phyloP scores from a whole-genome alignment of 2,329 filamentous ascomycete genomes.

The Cladosporium sp. region DNA sequence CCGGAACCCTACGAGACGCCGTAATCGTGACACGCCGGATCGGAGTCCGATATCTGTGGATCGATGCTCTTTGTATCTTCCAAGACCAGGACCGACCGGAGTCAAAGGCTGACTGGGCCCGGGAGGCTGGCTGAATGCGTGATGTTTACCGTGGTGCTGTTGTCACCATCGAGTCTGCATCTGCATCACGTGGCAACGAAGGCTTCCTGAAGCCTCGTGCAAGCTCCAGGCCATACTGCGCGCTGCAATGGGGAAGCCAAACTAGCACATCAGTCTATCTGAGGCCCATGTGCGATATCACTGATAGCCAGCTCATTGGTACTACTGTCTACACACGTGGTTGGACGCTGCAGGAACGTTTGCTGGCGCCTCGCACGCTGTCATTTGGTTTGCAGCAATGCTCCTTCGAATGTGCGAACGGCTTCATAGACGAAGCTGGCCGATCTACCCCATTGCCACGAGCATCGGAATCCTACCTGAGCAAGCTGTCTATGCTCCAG shows the following conservation, averaged over 20 bases:
- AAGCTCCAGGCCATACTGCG: background rate
- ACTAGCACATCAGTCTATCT: background rate
- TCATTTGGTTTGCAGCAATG: conserved; percentile 23
- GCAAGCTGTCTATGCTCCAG: background rate
- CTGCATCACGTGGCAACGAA: conserved; percentile 12
- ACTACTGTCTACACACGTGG: conserved; percentile 21
- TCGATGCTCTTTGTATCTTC: conserved; percentile 23
- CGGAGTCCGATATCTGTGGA: conserved; percentile 25
- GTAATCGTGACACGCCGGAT: conserved; percentile 17
- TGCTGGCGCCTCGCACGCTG: conserved; percentile 23
- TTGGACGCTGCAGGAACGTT: conserved; percentile 24
- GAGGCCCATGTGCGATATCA: conserved; percentile 4
- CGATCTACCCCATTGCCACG: background rate
- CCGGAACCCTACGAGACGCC: background rate
- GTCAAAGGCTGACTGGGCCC: conserved; percentile 9
- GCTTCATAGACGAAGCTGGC: background rate
- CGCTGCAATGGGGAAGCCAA: background rate
- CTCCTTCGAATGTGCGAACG: conserved; percentile 22
- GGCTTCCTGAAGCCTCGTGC: conserved; percentile 8
- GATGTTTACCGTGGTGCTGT: conserved; percentile 15
- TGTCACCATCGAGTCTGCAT: conserved; percentile 22
- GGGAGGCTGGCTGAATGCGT: conserved; percentile 16
- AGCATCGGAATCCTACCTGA: background rate
- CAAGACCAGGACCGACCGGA: conserved; percentile 8
- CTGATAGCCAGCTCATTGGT: conserved; percentile 18